A percentile compares a stretch with the other conserved stretches of the same genome.
Evolutionary conservation across 306 rosid genomes (phyloP).

Genomic region (Purshia tridentata): DNA sequence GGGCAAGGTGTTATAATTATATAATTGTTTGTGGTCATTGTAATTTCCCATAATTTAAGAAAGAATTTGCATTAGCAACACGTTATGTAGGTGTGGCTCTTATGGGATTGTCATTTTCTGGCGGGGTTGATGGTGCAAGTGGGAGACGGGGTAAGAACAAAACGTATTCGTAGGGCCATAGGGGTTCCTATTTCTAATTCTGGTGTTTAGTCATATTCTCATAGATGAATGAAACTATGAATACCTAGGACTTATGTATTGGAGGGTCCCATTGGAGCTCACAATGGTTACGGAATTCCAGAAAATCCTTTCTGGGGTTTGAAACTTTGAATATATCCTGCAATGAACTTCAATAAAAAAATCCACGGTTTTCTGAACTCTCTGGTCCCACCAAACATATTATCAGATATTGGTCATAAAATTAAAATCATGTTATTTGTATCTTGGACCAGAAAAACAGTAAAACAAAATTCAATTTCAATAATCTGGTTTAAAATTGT

Average conservation of each 20-base stretch:
- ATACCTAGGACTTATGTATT: not conserved
- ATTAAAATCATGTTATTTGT: no score
- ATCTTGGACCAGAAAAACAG: no score
- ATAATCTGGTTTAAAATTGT: not conserved
- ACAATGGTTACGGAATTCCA: not conserved
- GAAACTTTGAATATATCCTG: no score
- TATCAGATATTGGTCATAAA: not conserved
- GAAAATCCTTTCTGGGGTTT: no score
- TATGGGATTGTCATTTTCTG: not conserved
- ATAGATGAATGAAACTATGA: not conserved
- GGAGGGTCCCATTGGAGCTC: not conserved
- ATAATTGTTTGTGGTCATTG: not conserved
- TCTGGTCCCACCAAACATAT: not conserved
- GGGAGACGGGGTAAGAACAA: constrained; percentile 9
- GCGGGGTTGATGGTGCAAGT: constrained; percentile 12
- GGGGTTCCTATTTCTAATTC: not conserved
- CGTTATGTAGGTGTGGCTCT: not conserved
- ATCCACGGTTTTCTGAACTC: not conserved
- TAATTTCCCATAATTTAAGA: not conserved
- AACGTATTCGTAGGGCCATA: not conserved
- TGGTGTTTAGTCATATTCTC: not conserved
- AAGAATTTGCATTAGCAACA: constrained; percentile 1
- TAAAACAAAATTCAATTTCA: not conserved
- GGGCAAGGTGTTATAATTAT: no score
- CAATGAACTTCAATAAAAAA: no score